Conservation (phyloP, 768 basidiomycete genomes). For the Cystofilobasidium macerans region DNA sequence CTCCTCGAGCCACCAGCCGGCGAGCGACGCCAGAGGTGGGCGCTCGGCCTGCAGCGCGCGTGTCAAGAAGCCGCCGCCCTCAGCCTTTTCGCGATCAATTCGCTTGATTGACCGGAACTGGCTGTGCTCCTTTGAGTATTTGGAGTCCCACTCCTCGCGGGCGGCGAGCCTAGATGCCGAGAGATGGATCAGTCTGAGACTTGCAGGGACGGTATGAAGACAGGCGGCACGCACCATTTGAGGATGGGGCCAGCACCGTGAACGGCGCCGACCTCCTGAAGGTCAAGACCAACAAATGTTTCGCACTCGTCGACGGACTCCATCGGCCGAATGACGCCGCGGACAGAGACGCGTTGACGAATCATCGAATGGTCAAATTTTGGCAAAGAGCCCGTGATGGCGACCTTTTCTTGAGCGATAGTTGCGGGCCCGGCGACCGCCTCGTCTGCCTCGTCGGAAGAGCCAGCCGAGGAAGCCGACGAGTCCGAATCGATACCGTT, state of each 20-base stretch:
- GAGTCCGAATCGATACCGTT: neutral
- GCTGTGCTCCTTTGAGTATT: conserved; percentile 32
- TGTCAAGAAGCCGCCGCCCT: conserved; percentile 35
- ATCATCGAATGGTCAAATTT: conserved; percentile 28
- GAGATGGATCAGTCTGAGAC: too few species aligned
- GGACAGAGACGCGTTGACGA: conserved; percentile 33
- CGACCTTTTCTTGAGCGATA: neutral
- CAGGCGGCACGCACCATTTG: conserved; percentile 8
- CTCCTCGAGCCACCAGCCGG: conserved; percentile 31
- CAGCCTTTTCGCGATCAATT: conserved; percentile 33
- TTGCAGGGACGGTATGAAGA: too few species aligned
- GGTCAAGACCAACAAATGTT: conserved; percentile 31
- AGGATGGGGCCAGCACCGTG: conserved; percentile 37
- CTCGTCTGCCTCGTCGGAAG: neutral
- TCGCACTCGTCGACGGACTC: conserved; percentile 30
- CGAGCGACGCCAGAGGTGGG: conserved; percentile 35
- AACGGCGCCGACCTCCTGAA: conserved; percentile 34
- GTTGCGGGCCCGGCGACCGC: neutral
- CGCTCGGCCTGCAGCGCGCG: conserved; percentile 34
- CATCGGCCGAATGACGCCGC: conserved; percentile 33
- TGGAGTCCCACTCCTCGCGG: conserved; percentile 36
- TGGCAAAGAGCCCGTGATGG: neutral
- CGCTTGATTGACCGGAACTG: conserved; percentile 32
- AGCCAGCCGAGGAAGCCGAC: conserved; percentile 6
- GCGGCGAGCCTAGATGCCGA: conserved; percentile 31